Conservation (phyloP, 352 stramenopile species). For the Aphanomyces euteiches region DNA sequence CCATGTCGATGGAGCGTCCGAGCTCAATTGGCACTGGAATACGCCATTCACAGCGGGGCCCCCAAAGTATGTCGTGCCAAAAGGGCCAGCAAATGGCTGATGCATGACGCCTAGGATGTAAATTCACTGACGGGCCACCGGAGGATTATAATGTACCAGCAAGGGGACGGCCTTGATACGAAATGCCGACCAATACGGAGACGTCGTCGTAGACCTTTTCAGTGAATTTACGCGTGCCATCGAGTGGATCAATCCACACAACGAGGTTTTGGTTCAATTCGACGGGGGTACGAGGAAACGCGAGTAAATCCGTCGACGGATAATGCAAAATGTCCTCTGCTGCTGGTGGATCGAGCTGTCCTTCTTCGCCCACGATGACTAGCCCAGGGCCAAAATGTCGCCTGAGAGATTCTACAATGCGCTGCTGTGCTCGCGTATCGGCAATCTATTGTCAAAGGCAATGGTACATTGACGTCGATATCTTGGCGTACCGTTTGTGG, state of each 20-base stretch:
- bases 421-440: slow-evolving; percentile 69
- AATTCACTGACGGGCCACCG: background rate
- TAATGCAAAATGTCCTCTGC: slow-evolving; percentile 43
- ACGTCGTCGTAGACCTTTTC: slow-evolving; percentile 69
- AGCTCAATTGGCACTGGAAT: background rate
- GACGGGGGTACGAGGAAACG: slow-evolving; percentile 32
- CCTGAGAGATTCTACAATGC: slow-evolving; percentile 58
- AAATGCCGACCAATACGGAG: slow-evolving; percentile 70
- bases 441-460: slow-evolving; percentile 37
- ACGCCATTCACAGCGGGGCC: background rate
- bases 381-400: slow-evolving; percentile 46
- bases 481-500: slow-evolving; percentile 49
- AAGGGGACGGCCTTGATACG: slow-evolving; percentile 58
- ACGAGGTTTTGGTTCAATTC: slow-evolving; percentile 46
- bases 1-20: background rate
- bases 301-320: slow-evolving; percentile 31
- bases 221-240: slow-evolving; percentile 76
- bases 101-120: slow-evolving; percentile 52
- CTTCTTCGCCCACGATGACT: slow-evolving; percentile 65
- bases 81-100: slow-evolving; percentile 52
- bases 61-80: slow-evolving; percentile 52
- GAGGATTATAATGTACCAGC: slow-evolving; percentile 17
- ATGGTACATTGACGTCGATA: background rate
- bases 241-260: slow-evolving; percentile 73
- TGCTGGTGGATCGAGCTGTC: slow-evolving; percentile 48